Percentiles rank a stretch among this genome's conserved stretches.
Conservation (phyloP, 106 monocot genomes). For the Platanthera guangdongensis region DNA sequence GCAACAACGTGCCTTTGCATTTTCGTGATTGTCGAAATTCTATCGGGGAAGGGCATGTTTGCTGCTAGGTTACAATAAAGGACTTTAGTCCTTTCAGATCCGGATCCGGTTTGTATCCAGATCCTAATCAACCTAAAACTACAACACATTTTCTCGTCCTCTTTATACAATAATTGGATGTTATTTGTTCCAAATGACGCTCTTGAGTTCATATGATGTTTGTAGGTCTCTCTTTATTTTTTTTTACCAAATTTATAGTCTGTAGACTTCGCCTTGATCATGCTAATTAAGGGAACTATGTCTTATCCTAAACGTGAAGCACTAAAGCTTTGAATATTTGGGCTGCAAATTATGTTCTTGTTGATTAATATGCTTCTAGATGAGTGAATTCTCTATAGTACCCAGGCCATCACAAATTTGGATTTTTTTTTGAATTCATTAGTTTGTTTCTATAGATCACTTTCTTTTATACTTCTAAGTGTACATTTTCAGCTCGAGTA, state of each 20-base stretch:
- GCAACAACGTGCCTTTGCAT: too few relatives aligned
- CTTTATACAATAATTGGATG: neutral
- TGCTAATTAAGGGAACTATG: neutral
- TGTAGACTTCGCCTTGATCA: neutral
- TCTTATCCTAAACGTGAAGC: neutral
- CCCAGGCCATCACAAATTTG: neutral
- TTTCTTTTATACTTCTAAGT: neutral
- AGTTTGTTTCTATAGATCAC: neutral
- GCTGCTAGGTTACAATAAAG: too few relatives aligned
- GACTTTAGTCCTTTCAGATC: too few relatives aligned
- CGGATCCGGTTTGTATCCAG: too few relatives aligned
- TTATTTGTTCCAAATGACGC: neutral
- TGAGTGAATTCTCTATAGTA: neutral
- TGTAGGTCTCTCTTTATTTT: neutral
- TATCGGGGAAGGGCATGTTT: too few relatives aligned
- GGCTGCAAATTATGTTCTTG: neutral
- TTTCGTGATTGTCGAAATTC: too few relatives aligned
- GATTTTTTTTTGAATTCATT: neutral
- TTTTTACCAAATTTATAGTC: neutral
- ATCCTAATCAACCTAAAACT: too few relatives aligned
- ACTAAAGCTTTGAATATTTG: neutral
- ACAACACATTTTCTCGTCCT: neutral
- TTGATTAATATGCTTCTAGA: neutral
- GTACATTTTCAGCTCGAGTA: neutral
- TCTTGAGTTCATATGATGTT: neutral